Percentiles rank a stretch among this genome's conserved stretches.
Conservation (phyloP, 495 filamentous ascomycete genomes). For the Trichocladium uniseriatum region DNA sequence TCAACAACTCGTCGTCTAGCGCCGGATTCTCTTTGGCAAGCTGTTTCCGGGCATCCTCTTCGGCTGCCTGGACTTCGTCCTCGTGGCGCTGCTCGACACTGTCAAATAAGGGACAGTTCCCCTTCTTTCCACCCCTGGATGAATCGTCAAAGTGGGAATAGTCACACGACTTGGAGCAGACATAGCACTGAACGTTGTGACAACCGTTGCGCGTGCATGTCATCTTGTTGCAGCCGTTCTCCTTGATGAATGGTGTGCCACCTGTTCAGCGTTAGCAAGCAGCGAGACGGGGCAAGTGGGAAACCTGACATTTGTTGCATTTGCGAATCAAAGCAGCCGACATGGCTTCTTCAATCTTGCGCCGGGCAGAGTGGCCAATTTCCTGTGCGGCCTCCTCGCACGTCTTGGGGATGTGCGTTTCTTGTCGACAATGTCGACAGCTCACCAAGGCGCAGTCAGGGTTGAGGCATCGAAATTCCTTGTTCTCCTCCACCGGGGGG, state of each 20-base stretch:
- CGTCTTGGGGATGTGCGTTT: conserved; percentile 63
- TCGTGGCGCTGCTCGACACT: conserved; percentile 51
- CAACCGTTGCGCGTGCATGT: conserved; percentile 49
- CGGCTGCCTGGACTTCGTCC: conserved; percentile 56
- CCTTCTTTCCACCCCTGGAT: conserved; percentile 32
- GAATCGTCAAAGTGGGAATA: conserved; percentile 46
- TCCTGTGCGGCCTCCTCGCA: conserved; percentile 62
- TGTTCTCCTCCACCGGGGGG: conserved; percentile 56
- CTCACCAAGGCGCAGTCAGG: conserved; percentile 55
- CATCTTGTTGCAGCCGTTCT: conserved; percentile 80
- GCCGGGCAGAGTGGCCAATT: conserved; percentile 48
- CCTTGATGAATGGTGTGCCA: conserved; percentile 58
- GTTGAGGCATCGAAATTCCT: conserved; percentile 64
- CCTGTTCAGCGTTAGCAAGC: conserved; percentile 33
- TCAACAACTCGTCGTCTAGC: conserved; percentile 46
- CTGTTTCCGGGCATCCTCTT: conserved; percentile 47
- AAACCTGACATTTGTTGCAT: conserved; percentile 53
- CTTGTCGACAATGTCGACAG: conserved; percentile 63
- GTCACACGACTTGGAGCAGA: conserved; percentile 54
- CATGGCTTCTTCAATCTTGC: conserved; percentile 74
- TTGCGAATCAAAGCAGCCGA: conserved; percentile 64
- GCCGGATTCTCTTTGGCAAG: conserved; percentile 51
- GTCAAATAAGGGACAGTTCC: conserved; percentile 61
- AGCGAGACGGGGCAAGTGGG: neutral
- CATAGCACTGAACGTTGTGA: conserved; percentile 56